A percentile compares a stretch with the other conserved stretches of the same genome.
These are phyloP conservation scores for Ceratobasidium sp. DNA, from an alignment of 1,284 basidiomycete species.

Conservation along the genomic window DNA sequence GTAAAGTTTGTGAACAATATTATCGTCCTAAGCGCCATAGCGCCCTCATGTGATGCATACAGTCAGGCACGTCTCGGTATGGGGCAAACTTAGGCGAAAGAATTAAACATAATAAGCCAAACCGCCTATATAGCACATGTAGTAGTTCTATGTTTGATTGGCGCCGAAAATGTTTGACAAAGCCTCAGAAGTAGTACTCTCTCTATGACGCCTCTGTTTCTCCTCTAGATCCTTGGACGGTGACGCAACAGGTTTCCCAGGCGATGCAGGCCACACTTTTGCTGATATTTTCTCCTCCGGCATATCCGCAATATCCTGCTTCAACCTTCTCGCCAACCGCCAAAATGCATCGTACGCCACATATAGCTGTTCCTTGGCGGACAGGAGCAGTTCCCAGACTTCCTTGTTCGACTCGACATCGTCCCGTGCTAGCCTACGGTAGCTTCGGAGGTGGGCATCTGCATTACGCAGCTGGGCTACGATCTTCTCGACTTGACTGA, in stretches of 20 bases:
- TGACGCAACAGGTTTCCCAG: too few relatives aligned
- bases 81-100: neutral
- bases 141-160: too few relatives aligned
- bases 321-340: conserved; percentile 10
- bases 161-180: too few relatives aligned
- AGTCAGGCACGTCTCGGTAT: too few relatives aligned
- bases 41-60: neutral
- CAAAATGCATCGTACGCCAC: conserved; percentile 10
- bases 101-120: neutral
- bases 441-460: neutral
- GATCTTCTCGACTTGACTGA: neutral
- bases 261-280: too few relatives aligned
- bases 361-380: neutral
- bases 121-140: too few relatives aligned
- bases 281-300: too few relatives aligned
- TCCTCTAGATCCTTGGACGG: too few relatives aligned
- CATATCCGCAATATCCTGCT: conserved; percentile 4
- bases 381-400: neutral
- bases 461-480: neutral
- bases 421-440: neutral
- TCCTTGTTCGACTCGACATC: neutral
- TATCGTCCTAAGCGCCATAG: neutral
- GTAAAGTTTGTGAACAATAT: too few relatives aligned
- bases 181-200: too few relatives aligned
- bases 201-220: too few relatives aligned